Conservation (phyloP, 164 flowering plant genomes). For the Vitis cinerea region DNA sequence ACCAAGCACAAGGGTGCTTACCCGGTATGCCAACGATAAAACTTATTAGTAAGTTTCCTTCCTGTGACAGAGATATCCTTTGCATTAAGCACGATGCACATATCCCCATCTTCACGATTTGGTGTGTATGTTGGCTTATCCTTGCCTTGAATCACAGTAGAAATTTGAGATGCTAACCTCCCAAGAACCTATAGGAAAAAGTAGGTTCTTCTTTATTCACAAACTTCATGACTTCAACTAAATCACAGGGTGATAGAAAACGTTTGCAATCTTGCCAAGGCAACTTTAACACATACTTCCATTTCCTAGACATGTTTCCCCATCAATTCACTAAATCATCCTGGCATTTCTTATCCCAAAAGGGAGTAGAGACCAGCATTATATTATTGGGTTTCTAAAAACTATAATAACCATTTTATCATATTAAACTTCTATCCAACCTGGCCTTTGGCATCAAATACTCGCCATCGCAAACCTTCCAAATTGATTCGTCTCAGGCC, state of each 20-base stretch:
- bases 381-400: neutral
- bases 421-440: constrained; percentile 25
- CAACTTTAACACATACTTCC: too few species aligned
- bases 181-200: constrained; percentile 62
- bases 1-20: constrained; percentile 24
- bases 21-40: constrained; percentile 95
- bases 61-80: constrained; percentile 86
- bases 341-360: neutral
- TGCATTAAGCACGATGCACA: constrained; percentile 93
- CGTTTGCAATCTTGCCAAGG: too few species aligned
- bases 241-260: neutral
- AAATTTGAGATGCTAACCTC: constrained; percentile 84
- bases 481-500: constrained; percentile 76
- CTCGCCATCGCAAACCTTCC: constrained; percentile 87
- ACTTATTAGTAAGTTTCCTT: constrained; percentile 77
- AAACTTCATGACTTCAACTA: neutral
- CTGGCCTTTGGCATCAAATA: constrained; percentile 92
- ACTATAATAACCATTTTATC: neutral
- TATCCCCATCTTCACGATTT: constrained; percentile 89
- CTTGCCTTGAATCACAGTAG: constrained; percentile 89
- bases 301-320: neutral
- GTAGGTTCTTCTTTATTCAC: neutral
- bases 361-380: neutral
- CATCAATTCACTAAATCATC: neutral
- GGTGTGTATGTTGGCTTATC: constrained; percentile 92